These are phyloP conservation scores for Phalaenopsis aphrodite DNA, from an alignment of 106 monocot species.

Conservation along the genomic window DNA sequence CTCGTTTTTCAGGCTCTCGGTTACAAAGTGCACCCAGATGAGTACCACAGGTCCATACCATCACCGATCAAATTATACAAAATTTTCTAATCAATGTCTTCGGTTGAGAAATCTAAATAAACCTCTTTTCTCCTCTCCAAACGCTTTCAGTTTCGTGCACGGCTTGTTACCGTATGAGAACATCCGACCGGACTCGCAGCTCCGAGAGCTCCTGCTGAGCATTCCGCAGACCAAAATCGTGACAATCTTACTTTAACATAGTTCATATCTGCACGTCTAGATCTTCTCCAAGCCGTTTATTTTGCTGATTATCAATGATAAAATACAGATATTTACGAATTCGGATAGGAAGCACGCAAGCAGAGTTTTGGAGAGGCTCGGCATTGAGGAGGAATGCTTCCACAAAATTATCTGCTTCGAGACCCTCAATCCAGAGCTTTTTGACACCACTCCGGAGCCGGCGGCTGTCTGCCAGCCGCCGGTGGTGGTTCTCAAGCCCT, in stretches of 20 bases:
- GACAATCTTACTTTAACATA: not conserved
- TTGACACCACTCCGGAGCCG: conserved; percentile 5
- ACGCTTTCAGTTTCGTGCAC: conserved; percentile 58
- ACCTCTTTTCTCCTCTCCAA: conserved; percentile 3
- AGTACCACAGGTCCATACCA: conserved; percentile 66
- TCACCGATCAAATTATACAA: not conserved
- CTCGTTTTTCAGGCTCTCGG: conserved; percentile 47
- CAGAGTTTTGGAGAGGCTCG: conserved; percentile 45
- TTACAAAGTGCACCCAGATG: conserved; percentile 75
- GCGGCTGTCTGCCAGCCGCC: not conserved
- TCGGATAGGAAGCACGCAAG: conserved; percentile 63
- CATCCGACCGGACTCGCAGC: conserved; percentile 50
- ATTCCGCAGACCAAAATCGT: conserved; percentile 73
- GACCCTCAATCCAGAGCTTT: conserved; percentile 72
- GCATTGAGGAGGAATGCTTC: conserved; percentile 53
- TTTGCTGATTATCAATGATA: not conserved
- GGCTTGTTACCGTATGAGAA: conserved; percentile 75
- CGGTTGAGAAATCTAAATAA: conserved; percentile 8
- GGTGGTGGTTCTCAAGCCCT: conserved; percentile 58
- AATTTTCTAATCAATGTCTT: not conserved
- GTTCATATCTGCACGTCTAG: not conserved
- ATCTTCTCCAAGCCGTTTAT: not conserved
- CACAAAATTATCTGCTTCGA: conserved; percentile 68
- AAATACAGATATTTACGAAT: conserved; percentile 70
- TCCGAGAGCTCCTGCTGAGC: conserved; percentile 44